Evolutionary conservation across 352 stramenopile genomes (phyloP), one percentile per base, ranked within the genome.

Genomic region (Pythium utonaiense): DNA sequence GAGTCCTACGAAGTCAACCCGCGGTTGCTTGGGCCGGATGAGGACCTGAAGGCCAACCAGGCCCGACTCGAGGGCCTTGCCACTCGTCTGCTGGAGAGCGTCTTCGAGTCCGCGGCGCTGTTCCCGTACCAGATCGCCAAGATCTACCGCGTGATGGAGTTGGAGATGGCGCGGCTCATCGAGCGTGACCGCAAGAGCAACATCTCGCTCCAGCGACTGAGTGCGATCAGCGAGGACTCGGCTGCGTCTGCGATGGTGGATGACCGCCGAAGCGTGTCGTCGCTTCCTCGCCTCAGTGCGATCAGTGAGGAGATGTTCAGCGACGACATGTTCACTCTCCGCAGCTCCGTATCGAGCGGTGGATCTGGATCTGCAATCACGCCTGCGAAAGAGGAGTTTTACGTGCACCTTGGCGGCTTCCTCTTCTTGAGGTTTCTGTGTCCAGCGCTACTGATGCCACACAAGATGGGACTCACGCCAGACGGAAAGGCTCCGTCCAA

Each of bases 381-480:
- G 45, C 60, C 74, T 5, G 74, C 77, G 0, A 77, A 81, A 40
- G 80, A 89, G 24, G 82, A 92, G 62, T 90, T 92, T 48, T 78
- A 85, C 52, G 74, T 89, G 67, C 82, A 92, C 30, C 58, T 94
- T 14, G 84, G 84, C 31, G 84, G 82, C 0, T 71, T 92, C 19
- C 67, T 94, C 12, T 94, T 94, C 60, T 62, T 94, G 47, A 74
- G 84, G 12, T 91, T 90, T 49, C 58, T 94, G 28, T 94, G 84
- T 40, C 84, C 84, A 1, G 82, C 82, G 16, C 64, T 94, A 10
- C 71, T 94, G 52, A 73, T 88, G 53, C 84, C 84, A 17, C 80
- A 91, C 61, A 86, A 88, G 38, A 77, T 89, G 66, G 70, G 74
- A 10, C 60, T 94, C 45, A 88, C 81, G 8, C 81, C 78, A 1